Conservation (phyloP, 2,329 filamentous ascomycete species). For the Aspergillus latus region DNA sequence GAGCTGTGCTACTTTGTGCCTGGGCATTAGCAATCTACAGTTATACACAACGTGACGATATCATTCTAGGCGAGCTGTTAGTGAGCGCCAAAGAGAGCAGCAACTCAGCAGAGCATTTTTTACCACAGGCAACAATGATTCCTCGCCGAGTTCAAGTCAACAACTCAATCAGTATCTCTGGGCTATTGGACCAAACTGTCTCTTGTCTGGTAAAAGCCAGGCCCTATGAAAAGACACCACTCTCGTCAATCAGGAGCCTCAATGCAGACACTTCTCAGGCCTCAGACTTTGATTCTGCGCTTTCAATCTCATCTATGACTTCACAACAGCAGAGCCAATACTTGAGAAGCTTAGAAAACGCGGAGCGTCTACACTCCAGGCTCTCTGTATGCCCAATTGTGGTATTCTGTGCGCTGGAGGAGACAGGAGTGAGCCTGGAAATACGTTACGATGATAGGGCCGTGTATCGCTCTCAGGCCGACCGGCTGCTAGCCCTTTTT, state of each 20-base stretch:
- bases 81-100: slow-evolving; percentile 37
- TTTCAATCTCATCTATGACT: slow-evolving; percentile 29
- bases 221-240: slow-evolving; percentile 56
- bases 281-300: slow-evolving; percentile 44
- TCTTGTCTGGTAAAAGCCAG: slow-evolving; percentile 57
- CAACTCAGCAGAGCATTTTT: slow-evolving; percentile 39
- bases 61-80: slow-evolving; percentile 46
- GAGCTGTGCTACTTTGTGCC: slow-evolving; percentile 40
- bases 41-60: slow-evolving; percentile 41
- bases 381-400: slow-evolving; percentile 13
- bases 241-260: slow-evolving; percentile 52
- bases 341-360: neutral
- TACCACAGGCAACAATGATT: slow-evolving; percentile 40
- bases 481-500: slow-evolving; percentile 14
- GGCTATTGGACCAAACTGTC: slow-evolving; percentile 56
- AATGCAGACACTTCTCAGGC: slow-evolving; percentile 45
- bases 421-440: slow-evolving; percentile 2
- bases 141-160: slow-evolving; percentile 41
- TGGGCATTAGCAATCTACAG: slow-evolving; percentile 42
- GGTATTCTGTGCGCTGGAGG: slow-evolving; percentile 9
- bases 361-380: neutral
- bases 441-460: slow-evolving; percentile 13
- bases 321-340: slow-evolving; percentile 3
- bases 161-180: slow-evolving; percentile 33
- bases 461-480: slow-evolving; percentile 10